Base-by-base conservation (phyloP, 169 alveolate species). In the Plasmodium adleri region DNA sequence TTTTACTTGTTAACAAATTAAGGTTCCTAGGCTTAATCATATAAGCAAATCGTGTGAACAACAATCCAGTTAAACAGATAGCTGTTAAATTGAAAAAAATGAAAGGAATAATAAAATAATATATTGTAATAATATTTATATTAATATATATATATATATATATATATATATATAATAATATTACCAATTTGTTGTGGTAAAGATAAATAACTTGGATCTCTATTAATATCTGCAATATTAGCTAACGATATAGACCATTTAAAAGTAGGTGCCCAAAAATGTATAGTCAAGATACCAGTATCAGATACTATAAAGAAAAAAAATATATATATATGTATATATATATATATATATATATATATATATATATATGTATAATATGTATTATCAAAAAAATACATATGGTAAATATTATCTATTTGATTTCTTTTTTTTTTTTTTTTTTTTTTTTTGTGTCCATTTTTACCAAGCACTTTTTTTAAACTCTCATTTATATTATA, bases 191-290 rank as follows among this genome's bases (percentile, higher is more conserved):
- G 98, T 90, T 97, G 98, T 9, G 97, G 96, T 0, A 95, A 92
- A 26, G 99, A 97, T 45, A 97, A 90, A 45, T 92, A 90, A 22
- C 96, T 96, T 13, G 97, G 95, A 13, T 97, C 97, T 64, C 96
- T 95, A 73, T 95, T 92, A 52, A 96, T 90, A 54, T 97, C 99
- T 32, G 93, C 94, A 15, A 97, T 52, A 88, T 97, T 97, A 9
- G 99, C 98, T 28, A 97, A 67, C 6, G 98, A 96, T 39, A 97
- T 96, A 49, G 95, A 93, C 99, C 99, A 97, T 76, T 97, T 97
- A 73, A 96, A 95, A 5, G 98, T 85, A 1, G 99, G 99, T 13
- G 98, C 98, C 97, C 98, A 97, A 88, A 97, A 97, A 93, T 96
- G 98, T 58, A 96, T 97, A 45, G 99, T 96, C 78, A 97, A 95